These are phyloP conservation scores for Glycine tomentella DNA, from an alignment of 306 rosid species.

Conservation along the genomic window DNA sequence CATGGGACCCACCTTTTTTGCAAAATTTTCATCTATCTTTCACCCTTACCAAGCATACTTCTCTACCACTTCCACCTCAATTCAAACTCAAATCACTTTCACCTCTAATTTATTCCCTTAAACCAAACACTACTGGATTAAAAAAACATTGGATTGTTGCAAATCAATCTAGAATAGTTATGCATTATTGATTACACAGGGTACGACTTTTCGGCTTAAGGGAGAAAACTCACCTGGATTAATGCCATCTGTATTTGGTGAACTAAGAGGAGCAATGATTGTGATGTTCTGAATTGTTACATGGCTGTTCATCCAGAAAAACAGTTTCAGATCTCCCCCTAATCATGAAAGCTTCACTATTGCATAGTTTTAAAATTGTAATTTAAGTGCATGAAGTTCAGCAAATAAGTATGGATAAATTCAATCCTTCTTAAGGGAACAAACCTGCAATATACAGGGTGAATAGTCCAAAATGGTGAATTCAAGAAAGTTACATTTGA, in stretches of 20 bases:
- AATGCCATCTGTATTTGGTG: slow-evolving; percentile 82
- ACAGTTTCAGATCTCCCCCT: slow-evolving; percentile 58
- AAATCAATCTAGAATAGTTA: slow-evolving; percentile 20
- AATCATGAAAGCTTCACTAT: slow-evolving; percentile 58
- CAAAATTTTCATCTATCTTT: no score
- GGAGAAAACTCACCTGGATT: slow-evolving; percentile 67
- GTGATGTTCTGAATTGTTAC: slow-evolving; percentile 68
- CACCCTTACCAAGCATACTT: no score
- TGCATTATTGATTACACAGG: slow-evolving; percentile 8
- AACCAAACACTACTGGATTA: no score
- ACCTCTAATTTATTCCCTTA: no score
- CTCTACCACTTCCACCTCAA: no score
- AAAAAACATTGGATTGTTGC: not conserved
- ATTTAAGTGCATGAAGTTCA: slow-evolving; percentile 36
- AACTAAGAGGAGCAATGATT: slow-evolving; percentile 68
- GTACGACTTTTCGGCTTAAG: slow-evolving; percentile 10
- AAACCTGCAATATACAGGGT: slow-evolving; percentile 89
- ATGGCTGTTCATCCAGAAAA: slow-evolving; percentile 71
- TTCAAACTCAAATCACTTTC: no score
- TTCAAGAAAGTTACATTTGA: slow-evolving; percentile 71
- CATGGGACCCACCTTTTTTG: no score
- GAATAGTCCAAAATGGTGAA: slow-evolving; percentile 85
- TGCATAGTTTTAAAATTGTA: slow-evolving; percentile 51
- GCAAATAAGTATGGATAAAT: slow-evolving; percentile 35
- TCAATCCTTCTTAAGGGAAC: slow-evolving; percentile 46